phyloP scores from a whole-genome alignment of 129 eudicot genomes.

The Helianthus annuus region HanXRQr2.0-SUNRISE NC_035442.2:178631597-178632096 shows the following conservation, averaged over 20 bases:
- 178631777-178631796: conserved; percentile 74
- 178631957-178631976: conserved; percentile 80
- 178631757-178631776: conserved; percentile 73
- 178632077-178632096: no score
- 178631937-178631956: conserved; percentile 73
- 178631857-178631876: conserved; percentile 60
- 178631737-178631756: conserved; percentile 45
- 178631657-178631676: neutral
- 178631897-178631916: conserved; percentile 82
- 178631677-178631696: neutral
- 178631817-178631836: conserved; percentile 72
- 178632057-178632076: neutral
- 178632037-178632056: neutral
- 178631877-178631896: conserved; percentile 73
- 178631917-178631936: conserved; percentile 87
- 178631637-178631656: neutral
- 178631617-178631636: no score
- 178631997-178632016: conserved; percentile 80
- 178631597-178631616: no score
- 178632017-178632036: conserved; percentile 43
- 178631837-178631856: conserved; percentile 86
- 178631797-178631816: conserved; percentile 65
- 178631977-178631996: conserved; percentile 79
- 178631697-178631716: neutral
- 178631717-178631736: neutral